Evolutionary conservation across 371 early-diverging fungal species (phyloP), one percentile per base, ranked within the genome.

Genomic region (Conidiobolus incongruus): DNA sequence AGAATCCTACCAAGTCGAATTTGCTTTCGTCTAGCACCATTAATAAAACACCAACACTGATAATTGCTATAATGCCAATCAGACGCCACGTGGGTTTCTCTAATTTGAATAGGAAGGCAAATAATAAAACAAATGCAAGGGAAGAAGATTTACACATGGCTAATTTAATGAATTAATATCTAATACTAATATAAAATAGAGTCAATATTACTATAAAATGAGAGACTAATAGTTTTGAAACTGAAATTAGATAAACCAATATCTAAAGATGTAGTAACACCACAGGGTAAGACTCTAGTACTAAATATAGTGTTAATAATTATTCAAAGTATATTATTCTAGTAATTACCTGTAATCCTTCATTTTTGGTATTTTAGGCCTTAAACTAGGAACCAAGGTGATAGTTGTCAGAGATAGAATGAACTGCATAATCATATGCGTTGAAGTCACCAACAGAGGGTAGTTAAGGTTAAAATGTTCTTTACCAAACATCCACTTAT

Each of bases 171-270:
- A n/a, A n/a, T n/a, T n/a, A n/a, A n/a, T n/a, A n/a, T n/a, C n/a
- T n/a, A n/a, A n/a, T n/a, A n/a, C n/a, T n/a, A n/a, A n/a, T n/a
- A n/a, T n/a, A n/a, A n/a, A n/a, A n/a, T n/a, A n/a, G n/a, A n/a
- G n/a, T n/a, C n/a, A n/a, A n/a, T n/a, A n/a, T n/a, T 58, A 61
- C 68, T 93, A 60, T 89, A 89, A 50, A 91, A 89, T 1, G 87
- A 74, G 23, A 93, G 68, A 0, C 88, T 77, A 31, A 92, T 81
- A 31, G 62, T 64, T 54, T 76, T 72, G 23, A 91, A 64, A 17
- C 79, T 76, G 2, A 79, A 67, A 58, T 89, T 90, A 30, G 85
- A 75, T 55, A 86, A 69, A 13, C 88, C 79, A 49, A 92, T 84
- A 46, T 92, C 92, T 28, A 89, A 47, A 15, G 81, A 88, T 13